Evolutionary conservation across 2,329 filamentous ascomycete species (phyloP).

Genomic region (Helotiales sp.): DNA sequence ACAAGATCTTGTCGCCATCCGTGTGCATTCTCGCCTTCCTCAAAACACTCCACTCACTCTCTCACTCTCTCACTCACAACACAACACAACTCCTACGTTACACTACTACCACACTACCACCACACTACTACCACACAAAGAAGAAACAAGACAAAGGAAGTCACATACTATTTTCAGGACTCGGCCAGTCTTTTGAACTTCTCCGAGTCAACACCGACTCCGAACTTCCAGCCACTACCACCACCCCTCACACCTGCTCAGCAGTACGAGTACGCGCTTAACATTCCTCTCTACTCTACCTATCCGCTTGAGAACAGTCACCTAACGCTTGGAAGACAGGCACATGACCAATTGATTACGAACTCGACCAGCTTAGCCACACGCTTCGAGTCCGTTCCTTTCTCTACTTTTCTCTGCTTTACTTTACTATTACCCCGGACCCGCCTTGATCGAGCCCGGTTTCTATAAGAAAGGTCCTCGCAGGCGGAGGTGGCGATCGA

Average conservation of each 20-base stretch:
- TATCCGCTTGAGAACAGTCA: not conserved
- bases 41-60: not conserved
- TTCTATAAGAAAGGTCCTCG: slow-evolving; percentile 13
- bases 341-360: slow-evolving; percentile 26
- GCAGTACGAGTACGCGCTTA: slow-evolving; percentile 4
- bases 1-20: not conserved
- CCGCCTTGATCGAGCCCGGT: slow-evolving; percentile 11
- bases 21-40: not conserved
- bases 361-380: slow-evolving; percentile 16
- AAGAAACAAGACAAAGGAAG: not conserved
- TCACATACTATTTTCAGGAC: not conserved
- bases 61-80: too few species aligned
- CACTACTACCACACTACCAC: too few species aligned
- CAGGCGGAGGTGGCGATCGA: slow-evolving; percentile 16
- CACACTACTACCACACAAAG: not conserved
- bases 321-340: not conserved
- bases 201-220: slow-evolving; percentile 3
- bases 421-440: slow-evolving; percentile 3
- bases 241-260: not conserved
- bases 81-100: too few species aligned
- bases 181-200: not conserved
- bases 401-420: not conserved
- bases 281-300: not conserved
- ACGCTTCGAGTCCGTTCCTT: slow-evolving; percentile 15
- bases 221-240: not conserved